Evolutionary conservation across 225 moss, liverwort and hornwort species (phyloP).

Genomic region (Marchantia polymorpha): DNA sequence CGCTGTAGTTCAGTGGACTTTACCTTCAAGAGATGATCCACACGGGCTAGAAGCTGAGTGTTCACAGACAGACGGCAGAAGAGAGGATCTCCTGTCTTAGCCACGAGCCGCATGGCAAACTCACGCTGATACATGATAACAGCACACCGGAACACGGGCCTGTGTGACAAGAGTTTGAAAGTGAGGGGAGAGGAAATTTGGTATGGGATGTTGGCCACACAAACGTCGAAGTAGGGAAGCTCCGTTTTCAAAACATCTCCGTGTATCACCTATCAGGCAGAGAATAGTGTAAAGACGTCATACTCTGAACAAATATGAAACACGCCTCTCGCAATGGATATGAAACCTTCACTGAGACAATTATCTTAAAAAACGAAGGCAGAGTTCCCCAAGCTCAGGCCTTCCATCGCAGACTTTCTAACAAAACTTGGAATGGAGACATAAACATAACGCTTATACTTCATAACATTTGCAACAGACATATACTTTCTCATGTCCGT

Average conservation of each 20-base stretch:
- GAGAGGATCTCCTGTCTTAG: constrained; percentile 64
- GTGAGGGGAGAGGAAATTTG: constrained; percentile 84
- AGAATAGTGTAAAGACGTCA: background rate
- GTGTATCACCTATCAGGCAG: constrained; percentile 57
- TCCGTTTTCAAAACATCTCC: constrained; percentile 76
- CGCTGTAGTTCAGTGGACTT: background rate
- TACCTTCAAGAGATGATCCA: constrained; percentile 78
- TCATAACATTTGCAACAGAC: no score
- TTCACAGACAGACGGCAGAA: constrained; percentile 80
- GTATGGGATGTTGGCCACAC: constrained; percentile 80
- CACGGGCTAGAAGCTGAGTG: constrained; percentile 73
- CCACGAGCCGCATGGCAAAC: constrained; percentile 79
- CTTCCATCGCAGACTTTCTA: no score
- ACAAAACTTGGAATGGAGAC: no score
- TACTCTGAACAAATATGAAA: no score
- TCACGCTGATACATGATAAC: constrained; percentile 83
- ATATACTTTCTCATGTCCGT: no score
- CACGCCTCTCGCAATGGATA: no score
- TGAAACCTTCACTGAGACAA: no score
- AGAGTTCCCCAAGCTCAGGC: no score
- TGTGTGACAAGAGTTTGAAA: constrained; percentile 77
- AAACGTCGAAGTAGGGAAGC: constrained; percentile 79
- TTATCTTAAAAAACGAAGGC: no score
- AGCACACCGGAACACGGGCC: constrained; percentile 76
- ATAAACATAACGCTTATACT: no score